Base-by-base conservation (phyloP, 2,329 filamentous ascomycete species). In the Exophiala viscosa region DNA sequence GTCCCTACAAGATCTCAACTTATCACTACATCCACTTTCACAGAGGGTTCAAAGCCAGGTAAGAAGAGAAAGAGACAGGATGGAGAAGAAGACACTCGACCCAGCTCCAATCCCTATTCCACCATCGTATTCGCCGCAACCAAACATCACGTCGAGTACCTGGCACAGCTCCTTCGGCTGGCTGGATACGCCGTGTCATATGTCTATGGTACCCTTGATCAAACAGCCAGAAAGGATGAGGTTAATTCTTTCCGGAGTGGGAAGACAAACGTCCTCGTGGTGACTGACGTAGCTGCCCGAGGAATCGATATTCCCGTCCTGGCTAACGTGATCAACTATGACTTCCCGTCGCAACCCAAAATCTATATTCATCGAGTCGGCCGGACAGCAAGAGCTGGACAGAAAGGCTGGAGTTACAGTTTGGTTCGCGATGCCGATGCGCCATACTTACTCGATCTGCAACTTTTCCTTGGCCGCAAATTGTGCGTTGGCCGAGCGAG, bases 311-410 rank as follows among this genome's bases (percentile, higher is more conserved):
- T 99, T 61, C 93, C 93, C 0, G 82, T 96, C 42, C 79, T 99
- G 33, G 91, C 90, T 51, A 97, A 99, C 67, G 93, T 99, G 54
- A 92, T 99, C 76, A 97, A 99, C 76, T 99, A 95, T 71, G 92
- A 97, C 66, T 99, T 99, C 60, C 92, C 93, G 2, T 88, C 92
- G 1, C 93, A 97, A 65, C 90, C 93, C 15, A 99, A 99, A 72
- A 85, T 99, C 38, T 99, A 95, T 64, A 87, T 99, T 23, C 93
- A 99, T 71, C 86, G 93, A 67, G 93, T 99, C 42, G 93, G 93
- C 64, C 86, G 93, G 73, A 99, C 95, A 20, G 95, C 93, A 36
- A 84, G 93, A 80, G 95, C 95, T 40, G 93, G 92, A 11, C 86
- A 90, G 64, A 84, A 86, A 60, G 93, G 93, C 58, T 97, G 93